Evolutionary conservation across 2,329 filamentous ascomycete genomes (phyloP), one percentile per base, ranked within the genome.

Genomic region (Biscogniauxia sp.): DNA sequence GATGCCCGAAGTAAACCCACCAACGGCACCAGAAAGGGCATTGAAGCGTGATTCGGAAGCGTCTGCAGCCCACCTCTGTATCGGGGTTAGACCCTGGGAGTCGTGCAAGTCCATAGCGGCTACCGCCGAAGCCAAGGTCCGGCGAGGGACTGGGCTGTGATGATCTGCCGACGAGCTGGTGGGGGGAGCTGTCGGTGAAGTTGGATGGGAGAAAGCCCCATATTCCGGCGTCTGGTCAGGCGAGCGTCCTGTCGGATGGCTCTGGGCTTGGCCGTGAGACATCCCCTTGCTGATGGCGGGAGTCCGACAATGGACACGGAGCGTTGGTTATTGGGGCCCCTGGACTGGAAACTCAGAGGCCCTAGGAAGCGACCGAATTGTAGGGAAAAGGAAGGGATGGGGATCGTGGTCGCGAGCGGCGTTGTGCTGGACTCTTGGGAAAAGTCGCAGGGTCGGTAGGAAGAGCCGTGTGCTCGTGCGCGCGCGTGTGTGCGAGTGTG

Each of bases 1-100:
- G 59, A 99, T 86, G 55, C 95, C 95, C 7, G 93, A 97, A 20
- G 92, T 93, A 71, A 98, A 92, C 55, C 95, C 95, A 55, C 93
- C 94, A 60, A 92, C 83, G 54, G 93, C 94, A 59, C 95, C 95
- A 51, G 92, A 89, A 59, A 97, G 82, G 64, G 92, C 92, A 75
- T 96, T 92, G 75, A 98, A 88, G 64, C 86, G 83, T 20, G 84
- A 80, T 64, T 87, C 83, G 37, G 84, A 85, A 55, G 85, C 84
- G 49, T 73, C 69, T 54, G 79, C 75, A 20, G 84, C 81, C 83
- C 85, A 88, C 68, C 77, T 78, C 72, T 88, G 81, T 64, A 86
- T 69, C 55, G 75, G 69, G 54, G 82, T 82, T 32, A 77, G 59
- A 52, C 61, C 65, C 49, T 60, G 61, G 25, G 68, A 78, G 64